Percentiles rank a stretch among this genome's conserved stretches.
These are phyloP conservation scores for Lavandula angustifolia DNA, from an alignment of 257 asterid species.

Conservation along the genomic window DNA sequence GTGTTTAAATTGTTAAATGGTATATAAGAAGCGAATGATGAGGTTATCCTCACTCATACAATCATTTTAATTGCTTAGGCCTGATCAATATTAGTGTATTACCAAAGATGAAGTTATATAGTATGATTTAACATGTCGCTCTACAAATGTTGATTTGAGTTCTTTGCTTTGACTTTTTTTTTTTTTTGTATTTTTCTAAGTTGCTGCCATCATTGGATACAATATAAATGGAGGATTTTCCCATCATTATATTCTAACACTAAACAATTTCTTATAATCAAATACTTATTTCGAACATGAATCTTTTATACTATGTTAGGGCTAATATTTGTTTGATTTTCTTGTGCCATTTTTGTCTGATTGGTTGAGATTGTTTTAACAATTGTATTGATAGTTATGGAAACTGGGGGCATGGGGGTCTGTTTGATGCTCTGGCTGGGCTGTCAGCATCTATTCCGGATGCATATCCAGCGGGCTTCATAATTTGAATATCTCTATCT, in stretches of 20 bases:
- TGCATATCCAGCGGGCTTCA: constrained; percentile 76
- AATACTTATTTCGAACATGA: constrained; percentile 19
- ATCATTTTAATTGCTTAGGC: no score
- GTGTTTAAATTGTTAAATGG: background rate
- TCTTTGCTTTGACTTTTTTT: no score
- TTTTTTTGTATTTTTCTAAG: no score
- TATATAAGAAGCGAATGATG: constrained; percentile 1
- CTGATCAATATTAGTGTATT: no score
- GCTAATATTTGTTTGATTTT: constrained; percentile 18
- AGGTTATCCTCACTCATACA: background rate
- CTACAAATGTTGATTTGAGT: no score
- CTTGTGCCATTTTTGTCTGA: constrained; percentile 23
- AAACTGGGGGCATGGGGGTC: constrained; percentile 93
- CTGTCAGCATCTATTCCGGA: constrained; percentile 61
- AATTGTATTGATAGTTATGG: constrained; percentile 96
- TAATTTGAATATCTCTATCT: constrained; percentile 85
- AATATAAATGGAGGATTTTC: constrained; percentile 2
- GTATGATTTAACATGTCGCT: no score
- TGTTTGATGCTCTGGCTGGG: constrained; percentile 79
- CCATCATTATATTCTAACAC: background rate
- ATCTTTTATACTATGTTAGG: constrained; percentile 9
- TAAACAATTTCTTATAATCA: constrained; percentile 3
- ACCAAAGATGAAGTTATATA: no score
- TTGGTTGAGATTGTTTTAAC: constrained; percentile 35
- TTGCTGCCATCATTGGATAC: no score